Evolutionary conservation across 495 filamentous ascomycete genomes (phyloP), one percentile per base, ranked within the genome.

Genomic region (Aspergillus baeticus): DNA sequence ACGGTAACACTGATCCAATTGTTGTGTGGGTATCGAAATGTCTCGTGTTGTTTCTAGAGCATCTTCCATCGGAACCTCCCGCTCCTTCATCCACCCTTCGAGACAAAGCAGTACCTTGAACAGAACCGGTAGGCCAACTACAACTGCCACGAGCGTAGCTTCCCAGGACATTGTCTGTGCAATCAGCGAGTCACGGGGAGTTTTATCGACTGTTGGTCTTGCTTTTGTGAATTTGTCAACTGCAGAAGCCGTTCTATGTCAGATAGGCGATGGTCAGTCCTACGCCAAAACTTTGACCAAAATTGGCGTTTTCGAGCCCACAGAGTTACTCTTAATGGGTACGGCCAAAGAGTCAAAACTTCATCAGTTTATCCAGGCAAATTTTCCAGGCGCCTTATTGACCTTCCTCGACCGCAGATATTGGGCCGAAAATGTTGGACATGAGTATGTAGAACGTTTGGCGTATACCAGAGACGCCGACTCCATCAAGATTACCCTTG

Each of bases 261-360:
- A 97, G 63, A 91, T 96, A 51, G 90, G 87, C 66, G 91, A 96
- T 63, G 91, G 83, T 46, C 91, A 95, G 69, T 92, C 90, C 17
- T 96, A 94, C 67, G 83, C 87, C 55, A 86, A 84, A 67, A 93
- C 91, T 1, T 72, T 92, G 36, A 89, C 91, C 66, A 95, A 96
- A 70, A 77, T 96, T 50, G 77, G 81, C 48, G 82, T 95, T 23
- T 90, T 87, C 61, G 83, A 91, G 58, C 90, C 91, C 18, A 86
- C 84, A 11, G 81, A 88, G 64, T 83, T 91, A 58, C 71, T 96
- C 5, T 83, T 92, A 55, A 82, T 88, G 68, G 83, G 76, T 55
- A 85, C 87, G 13, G 82, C 85, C n/a, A 80, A 82, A 41, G 83
- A 84, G 41, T 92, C 90, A 11, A 96, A 89, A 60, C 78, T 96